Percentiles rank a stretch among this genome's conserved stretches.
These are phyloP conservation scores for Astragalus glycyphyllos DNA, from an alignment of 306 rosid species.

Conservation along the genomic window DNA sequence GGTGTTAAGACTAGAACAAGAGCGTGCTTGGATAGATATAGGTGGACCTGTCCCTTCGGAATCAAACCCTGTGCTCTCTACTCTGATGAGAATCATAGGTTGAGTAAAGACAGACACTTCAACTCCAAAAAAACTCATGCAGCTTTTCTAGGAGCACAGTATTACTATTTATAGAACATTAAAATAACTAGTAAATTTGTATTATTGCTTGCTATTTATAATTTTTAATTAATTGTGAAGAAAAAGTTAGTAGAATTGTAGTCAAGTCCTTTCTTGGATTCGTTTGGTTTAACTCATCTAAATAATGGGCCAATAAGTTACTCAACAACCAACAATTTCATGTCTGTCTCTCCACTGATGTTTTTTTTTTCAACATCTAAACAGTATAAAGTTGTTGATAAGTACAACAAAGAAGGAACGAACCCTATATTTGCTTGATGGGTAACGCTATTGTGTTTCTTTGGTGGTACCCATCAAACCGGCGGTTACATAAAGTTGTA, in stretches of 20 bases:
- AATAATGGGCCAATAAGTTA: slow-evolving; percentile 48
- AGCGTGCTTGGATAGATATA: slow-evolving; percentile 38
- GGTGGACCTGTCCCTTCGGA: slow-evolving; percentile 66
- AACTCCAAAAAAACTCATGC: slow-evolving; percentile 23
- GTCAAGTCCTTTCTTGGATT: slow-evolving; percentile 52
- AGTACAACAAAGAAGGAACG: slow-evolving; percentile 12
- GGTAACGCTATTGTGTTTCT: background rate
- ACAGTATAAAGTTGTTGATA: slow-evolving; percentile 11
- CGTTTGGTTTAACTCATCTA: slow-evolving; percentile 41
- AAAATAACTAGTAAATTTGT: too few relatives aligned
- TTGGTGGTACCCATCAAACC: background rate
- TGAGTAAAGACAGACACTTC: slow-evolving; percentile 39
- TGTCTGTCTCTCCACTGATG: slow-evolving; percentile 36
- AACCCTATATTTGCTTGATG: slow-evolving; percentile 4
- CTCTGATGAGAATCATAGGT: background rate
- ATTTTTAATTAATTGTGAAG: background rate
- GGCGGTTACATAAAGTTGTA: slow-evolving; percentile 1
- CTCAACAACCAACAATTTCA: slow-evolving; percentile 56
- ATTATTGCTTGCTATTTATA: too few relatives aligned
- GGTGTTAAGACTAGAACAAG: slow-evolving; percentile 45
- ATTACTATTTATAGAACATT: too few relatives aligned
- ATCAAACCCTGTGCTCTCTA: slow-evolving; percentile 46
- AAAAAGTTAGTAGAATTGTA: slow-evolving; percentile 30
- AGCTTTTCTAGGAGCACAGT: background rate
- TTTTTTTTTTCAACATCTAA: slow-evolving; percentile 38